phyloP scores from a whole-genome alignment of 2,329 filamentous ascomycete species.

The Pseudocercospora macadamiae region DNA sequence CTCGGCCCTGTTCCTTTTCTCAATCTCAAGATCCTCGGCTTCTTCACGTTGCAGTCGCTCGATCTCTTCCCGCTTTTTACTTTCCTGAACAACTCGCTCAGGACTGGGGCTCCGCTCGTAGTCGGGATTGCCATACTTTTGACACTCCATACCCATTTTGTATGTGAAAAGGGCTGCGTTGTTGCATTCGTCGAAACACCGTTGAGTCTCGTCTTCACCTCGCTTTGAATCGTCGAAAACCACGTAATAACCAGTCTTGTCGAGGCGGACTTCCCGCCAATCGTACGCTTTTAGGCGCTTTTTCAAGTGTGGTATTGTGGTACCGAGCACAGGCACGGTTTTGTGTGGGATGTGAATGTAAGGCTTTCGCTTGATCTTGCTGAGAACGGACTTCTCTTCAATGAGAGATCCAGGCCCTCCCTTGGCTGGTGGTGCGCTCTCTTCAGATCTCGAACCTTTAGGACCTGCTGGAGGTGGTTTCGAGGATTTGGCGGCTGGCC shows the following conservation, averaged over 20 bases:
- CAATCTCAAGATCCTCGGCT: conserved; percentile 81
- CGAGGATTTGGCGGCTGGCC: conserved; percentile 65
- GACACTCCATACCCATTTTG: conserved; percentile 85
- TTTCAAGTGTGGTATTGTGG: conserved; percentile 86
- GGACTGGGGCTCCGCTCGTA: conserved; percentile 60
- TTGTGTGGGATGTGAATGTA: conserved; percentile 89
- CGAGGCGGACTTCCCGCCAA: conserved; percentile 79
- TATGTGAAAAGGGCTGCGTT: conserved; percentile 89
- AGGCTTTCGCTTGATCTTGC: conserved; percentile 74
- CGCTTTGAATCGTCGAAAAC: conserved; percentile 78
- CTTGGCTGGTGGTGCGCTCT: conserved; percentile 25
- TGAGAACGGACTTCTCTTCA: conserved; percentile 67
- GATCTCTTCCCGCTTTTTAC: conserved; percentile 65
- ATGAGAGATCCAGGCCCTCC: conserved; percentile 56
- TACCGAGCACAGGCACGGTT: conserved; percentile 82
- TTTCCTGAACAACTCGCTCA: conserved; percentile 51
- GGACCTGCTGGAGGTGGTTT: conserved; percentile 25
- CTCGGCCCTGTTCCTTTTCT: conserved; percentile 83
- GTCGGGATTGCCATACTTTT: conserved; percentile 67
- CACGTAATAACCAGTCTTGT: conserved; percentile 86
- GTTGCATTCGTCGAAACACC: conserved; percentile 78
- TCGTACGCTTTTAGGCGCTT: conserved; percentile 82
- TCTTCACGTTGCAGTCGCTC: conserved; percentile 71
- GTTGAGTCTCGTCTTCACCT: conserved; percentile 78
- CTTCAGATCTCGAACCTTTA: conserved; percentile 42